A percentile compares a stretch with the other conserved stretches of the same genome.
Evolutionary conservation across 768 basidiomycete genomes (phyloP).

Genomic region (Macrolepiota fuliginosa): DNA sequence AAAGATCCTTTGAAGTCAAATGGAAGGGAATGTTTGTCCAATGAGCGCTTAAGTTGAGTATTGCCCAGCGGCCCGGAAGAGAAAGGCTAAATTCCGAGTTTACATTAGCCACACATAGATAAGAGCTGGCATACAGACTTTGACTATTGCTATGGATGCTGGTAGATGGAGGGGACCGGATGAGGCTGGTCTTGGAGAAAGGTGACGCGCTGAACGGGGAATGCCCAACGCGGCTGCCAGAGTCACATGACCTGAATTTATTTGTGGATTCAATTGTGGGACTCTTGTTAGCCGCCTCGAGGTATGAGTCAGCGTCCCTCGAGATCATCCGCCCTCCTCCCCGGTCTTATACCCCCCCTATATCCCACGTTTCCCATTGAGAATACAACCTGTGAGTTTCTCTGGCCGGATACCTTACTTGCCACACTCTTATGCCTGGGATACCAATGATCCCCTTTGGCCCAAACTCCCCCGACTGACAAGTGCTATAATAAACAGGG

Average conservation of each 20-base stretch:
- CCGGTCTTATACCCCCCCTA: not conserved
- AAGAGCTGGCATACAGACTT: conserved; percentile 6
- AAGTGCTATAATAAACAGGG: too few species aligned
- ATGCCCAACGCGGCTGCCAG: not conserved
- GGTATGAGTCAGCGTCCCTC: too few species aligned
- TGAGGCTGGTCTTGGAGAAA: not conserved
- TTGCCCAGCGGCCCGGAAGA: not conserved
- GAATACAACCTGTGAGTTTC: not conserved
- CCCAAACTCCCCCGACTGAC: too few species aligned
- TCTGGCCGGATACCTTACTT: too few species aligned
- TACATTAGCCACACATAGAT: not conserved
- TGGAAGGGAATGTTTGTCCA: not conserved
- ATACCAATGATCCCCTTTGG: too few species aligned
- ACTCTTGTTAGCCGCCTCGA: too few species aligned
- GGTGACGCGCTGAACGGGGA: not conserved
- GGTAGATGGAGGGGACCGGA: not conserved
- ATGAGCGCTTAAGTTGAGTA: not conserved
- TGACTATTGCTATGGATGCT: not conserved
- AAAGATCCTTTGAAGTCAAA: conserved; percentile 1
- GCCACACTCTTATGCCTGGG: too few species aligned
- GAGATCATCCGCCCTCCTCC: not conserved
- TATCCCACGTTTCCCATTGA: not conserved
- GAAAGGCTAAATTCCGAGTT: not conserved
- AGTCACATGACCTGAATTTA: conserved; percentile 14
- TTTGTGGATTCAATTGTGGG: too few species aligned